These are phyloP conservation scores for Fragaria vesca DNA, from an alignment of 306 rosid genomes.

Conservation along the genomic window DNA sequence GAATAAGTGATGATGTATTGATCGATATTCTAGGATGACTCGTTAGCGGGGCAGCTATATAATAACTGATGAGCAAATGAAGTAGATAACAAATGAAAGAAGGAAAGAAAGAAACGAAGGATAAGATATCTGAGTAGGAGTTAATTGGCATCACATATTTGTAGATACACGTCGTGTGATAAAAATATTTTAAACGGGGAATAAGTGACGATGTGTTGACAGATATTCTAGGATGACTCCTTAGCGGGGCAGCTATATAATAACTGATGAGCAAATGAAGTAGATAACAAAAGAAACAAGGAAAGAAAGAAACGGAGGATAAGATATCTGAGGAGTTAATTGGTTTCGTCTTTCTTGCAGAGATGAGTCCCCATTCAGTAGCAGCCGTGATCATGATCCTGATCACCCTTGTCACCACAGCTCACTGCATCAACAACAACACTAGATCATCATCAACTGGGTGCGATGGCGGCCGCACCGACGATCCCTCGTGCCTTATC, in stretches of 20 bases:
- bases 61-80: too few species aligned
- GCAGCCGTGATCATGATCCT: not conserved
- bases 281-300: not conserved
- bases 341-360: not conserved
- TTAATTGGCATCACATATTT: too few species aligned
- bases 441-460: not conserved
- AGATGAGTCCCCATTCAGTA: not conserved
- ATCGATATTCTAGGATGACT: too few species aligned
- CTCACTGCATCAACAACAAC: not conserved
- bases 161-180: too few species aligned
- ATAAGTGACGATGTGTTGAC: not conserved
- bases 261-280: not conserved
- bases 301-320: not conserved
- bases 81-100: too few species aligned
- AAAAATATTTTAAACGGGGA: too few species aligned
- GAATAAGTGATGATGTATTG: too few species aligned
- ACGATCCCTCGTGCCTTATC: not conserved
- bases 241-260: not conserved
- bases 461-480: not conserved
- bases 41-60: too few species aligned
- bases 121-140: too few species aligned
- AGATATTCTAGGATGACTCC: not conserved
- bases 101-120: too few species aligned
- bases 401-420: not conserved
- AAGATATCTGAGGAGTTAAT: not conserved